Conservation (phyloP, 73 alveolate species). For the Blepharisma japonicum region DNA sequence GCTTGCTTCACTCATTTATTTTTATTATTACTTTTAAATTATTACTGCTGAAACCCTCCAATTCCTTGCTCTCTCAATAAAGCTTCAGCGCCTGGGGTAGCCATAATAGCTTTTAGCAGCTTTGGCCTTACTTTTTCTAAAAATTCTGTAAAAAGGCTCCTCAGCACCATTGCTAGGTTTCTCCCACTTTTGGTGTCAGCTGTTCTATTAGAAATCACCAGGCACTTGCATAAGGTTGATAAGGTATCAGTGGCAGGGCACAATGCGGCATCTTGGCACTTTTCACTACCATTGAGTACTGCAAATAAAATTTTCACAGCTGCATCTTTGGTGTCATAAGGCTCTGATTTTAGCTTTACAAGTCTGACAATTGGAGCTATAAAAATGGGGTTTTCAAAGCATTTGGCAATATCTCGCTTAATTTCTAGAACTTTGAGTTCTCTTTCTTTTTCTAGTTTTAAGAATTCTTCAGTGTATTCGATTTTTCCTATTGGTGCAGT, state of each 20-base stretch:
- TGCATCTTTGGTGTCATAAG: conserved; percentile 46
- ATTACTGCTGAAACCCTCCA: too few species aligned
- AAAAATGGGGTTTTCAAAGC: conserved; percentile 62
- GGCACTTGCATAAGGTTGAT: conserved; percentile 36
- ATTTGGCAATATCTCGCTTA: conserved; percentile 46
- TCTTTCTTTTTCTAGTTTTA: neutral
- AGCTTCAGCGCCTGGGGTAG: conserved; percentile 28
- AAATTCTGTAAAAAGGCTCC: neutral
- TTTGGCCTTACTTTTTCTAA: conserved; percentile 3
- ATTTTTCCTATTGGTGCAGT: neutral
- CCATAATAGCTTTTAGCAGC: neutral
- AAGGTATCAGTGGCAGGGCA: conserved; percentile 58
- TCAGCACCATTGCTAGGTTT: neutral
- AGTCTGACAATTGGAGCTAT: conserved; percentile 55
- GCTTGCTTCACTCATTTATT: too few species aligned
- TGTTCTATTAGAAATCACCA: conserved; percentile 2
- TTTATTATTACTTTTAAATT: too few species aligned
- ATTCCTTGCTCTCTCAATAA: conserved; percentile 10
- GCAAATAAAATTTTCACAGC: conserved; percentile 38
- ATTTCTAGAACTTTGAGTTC: neutral
- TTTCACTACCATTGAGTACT: conserved; percentile 57
- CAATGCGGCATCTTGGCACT: conserved; percentile 38
- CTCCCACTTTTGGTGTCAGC: neutral
- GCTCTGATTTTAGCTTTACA: conserved; percentile 47
- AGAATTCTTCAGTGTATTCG: neutral